Percentiles rank a stretch among this genome's conserved stretches.
phyloP scores from a whole-genome alignment of 2,329 filamentous ascomycete genomes.

The Elsinoe batatas region DNA sequence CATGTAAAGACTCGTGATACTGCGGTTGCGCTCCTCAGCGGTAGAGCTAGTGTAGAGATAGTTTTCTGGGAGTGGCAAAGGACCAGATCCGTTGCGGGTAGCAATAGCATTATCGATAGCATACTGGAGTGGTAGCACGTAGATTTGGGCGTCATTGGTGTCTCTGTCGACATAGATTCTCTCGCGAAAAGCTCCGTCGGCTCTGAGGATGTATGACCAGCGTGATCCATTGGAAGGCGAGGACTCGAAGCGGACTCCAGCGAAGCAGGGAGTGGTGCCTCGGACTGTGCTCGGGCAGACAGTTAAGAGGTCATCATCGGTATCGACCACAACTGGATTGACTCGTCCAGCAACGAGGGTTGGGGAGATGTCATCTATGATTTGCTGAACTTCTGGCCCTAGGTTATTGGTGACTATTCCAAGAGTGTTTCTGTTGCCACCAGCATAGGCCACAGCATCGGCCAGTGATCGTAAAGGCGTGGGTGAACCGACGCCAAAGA shows the following conservation, averaged over 20 bases:
- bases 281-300: constrained; percentile 48
- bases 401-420: constrained; percentile 68
- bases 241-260: constrained; percentile 62
- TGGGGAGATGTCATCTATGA: constrained; percentile 55
- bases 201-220: constrained; percentile 82
- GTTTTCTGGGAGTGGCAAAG: constrained; percentile 42
- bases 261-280: constrained; percentile 63
- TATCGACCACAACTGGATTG: constrained; percentile 44
- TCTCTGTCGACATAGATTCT: constrained; percentile 55
- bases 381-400: constrained; percentile 60
- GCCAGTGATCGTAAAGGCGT: constrained; percentile 53
- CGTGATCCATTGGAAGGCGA: constrained; percentile 63
- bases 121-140: constrained; percentile 67
- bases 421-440: constrained; percentile 56
- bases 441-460: constrained; percentile 48
- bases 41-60: constrained; percentile 69
- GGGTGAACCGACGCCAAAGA: constrained; percentile 60
- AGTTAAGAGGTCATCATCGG: constrained; percentile 49
- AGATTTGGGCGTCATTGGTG: constrained; percentile 67
- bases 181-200: constrained; percentile 59
- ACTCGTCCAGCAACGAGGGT: constrained; percentile 49
- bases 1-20: constrained; percentile 63
- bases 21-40: constrained; percentile 52
- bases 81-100: constrained; percentile 37
- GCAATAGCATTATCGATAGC: constrained; percentile 68